Conservation (phyloP, 2,329 filamentous ascomycete genomes). For the Neoscytalidium dimidiatum region DNA sequence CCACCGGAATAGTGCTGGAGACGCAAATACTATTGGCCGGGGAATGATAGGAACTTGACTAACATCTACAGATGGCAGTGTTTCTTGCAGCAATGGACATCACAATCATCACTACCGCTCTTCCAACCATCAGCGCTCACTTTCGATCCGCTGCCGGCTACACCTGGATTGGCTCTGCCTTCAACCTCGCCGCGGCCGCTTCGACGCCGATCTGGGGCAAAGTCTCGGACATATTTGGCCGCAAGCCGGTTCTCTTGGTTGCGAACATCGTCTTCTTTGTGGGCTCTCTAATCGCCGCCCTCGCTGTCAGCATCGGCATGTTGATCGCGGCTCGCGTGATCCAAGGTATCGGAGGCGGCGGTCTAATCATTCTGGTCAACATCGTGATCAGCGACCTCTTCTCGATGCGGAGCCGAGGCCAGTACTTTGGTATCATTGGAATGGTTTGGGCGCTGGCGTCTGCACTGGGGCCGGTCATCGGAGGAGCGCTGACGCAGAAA, state of each 20-base stretch:
- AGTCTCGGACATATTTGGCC: constrained; percentile 40
- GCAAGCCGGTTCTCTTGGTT: constrained; percentile 36
- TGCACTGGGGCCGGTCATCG: constrained; percentile 66
- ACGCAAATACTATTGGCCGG: neutral
- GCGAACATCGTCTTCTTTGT: constrained; percentile 58
- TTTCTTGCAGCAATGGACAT: constrained; percentile 64
- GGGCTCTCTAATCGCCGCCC: constrained; percentile 61
- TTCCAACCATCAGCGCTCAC: constrained; percentile 60
- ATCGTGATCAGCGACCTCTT: constrained; percentile 67
- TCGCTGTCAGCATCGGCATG: constrained; percentile 62
- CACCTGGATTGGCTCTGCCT: constrained; percentile 54
- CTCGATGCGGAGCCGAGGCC: constrained; percentile 59
- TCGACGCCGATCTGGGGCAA: constrained; percentile 45
- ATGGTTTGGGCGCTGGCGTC: constrained; percentile 67
- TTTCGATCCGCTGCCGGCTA: constrained; percentile 54
- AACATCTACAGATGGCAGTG: constrained; percentile 50
- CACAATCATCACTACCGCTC: constrained; percentile 63
- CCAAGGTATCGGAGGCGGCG: constrained; percentile 66
- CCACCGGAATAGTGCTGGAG: neutral
- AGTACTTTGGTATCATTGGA: constrained; percentile 66
- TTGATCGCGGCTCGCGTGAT: constrained; percentile 62
- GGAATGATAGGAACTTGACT: too few species aligned
- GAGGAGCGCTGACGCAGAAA: constrained; percentile 65
- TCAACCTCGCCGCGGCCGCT: constrained; percentile 40
- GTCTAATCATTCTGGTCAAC: constrained; percentile 64